Evolutionary conservation across 306 rosid species (phyloP), one percentile per base, ranked within the genome.

Genomic region (Dryas octopetala): DNA sequence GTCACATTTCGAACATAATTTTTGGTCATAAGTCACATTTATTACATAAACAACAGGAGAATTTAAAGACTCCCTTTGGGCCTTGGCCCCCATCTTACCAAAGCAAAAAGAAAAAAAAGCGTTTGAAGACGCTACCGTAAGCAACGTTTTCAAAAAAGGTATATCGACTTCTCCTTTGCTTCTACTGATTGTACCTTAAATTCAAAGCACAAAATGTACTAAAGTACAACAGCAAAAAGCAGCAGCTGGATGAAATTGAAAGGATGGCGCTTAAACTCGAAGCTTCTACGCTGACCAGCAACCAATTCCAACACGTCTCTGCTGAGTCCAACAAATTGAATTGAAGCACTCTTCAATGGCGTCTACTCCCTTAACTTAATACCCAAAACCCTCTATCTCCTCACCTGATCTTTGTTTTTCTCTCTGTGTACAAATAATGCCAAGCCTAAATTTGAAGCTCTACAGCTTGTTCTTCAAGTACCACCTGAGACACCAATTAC

Each of bases 401-500:
- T 23, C 62, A 41, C 41, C 54, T 59, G 32, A 13, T 6, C 12
- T 61, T 53, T 59, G 26, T 68, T 40, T 68, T 26, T 46, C 6
- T 4, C 50, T 66, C 43, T 28, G 58, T 32, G 82, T 1, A 23
- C 13, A 32, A 68, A 54, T 76, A 62, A 91, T 95, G 96, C 97
- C 95, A 60, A 84, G 80, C 83, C 86, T 95, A 32, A 86, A 91
- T 62, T 92, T 95, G 59, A 89, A 95, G 82, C 88, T 91, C 40
- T 86, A 90, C 55, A 91, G 98, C 89, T 91, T 91, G 5, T 95
- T 90, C 93, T 89, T 90, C 88, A 91, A 95, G 83, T 90, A 88
- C 64, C 85, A 85, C 59, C 83, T 90, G 69, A 92, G 87, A 79
- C 87, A 88, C 51, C 98, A 85, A 75, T 72, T 95, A 58, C 96